Conservation (phyloP, 805 yeast genomes). For the Teunomyces tritomae region DNA sequence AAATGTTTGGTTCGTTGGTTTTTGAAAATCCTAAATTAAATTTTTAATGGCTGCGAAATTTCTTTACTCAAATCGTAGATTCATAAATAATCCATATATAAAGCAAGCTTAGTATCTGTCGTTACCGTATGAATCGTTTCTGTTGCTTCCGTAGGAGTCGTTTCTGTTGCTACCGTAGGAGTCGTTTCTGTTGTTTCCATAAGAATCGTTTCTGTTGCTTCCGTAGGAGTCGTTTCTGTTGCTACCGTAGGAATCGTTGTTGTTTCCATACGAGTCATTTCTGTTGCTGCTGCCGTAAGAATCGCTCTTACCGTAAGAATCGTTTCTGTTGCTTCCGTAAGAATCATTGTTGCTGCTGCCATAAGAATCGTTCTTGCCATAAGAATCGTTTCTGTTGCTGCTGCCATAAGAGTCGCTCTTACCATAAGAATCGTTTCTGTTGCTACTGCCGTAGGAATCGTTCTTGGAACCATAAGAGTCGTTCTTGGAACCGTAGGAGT, state of each 20-base stretch:
- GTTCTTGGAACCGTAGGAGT: neutral
- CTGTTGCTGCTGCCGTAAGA: neutral
- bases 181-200: conserved; percentile 6
- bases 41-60: too few species aligned
- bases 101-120: conserved; percentile 2
- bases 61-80: too few species aligned
- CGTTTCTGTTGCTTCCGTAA: neutral
- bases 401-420: neutral
- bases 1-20: too few species aligned
- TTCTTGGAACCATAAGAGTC: conserved; percentile 5
- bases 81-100: too few species aligned
- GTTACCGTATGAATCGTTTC: conserved; percentile 11
- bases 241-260: neutral
- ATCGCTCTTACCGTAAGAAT: neutral
- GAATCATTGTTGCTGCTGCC: conserved; percentile 1
- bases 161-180: conserved; percentile 6
- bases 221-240: conserved; percentile 10
- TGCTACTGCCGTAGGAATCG: neutral
- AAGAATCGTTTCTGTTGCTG: neutral
- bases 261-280: neutral
- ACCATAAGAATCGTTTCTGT: neutral
- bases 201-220: conserved; percentile 1
- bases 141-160: conserved; percentile 5
- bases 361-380: neutral
- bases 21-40: too few species aligned